Conservation (phyloP, 2,329 filamentous ascomycete genomes). For the Sclerotiophoma versabilis region DNA sequence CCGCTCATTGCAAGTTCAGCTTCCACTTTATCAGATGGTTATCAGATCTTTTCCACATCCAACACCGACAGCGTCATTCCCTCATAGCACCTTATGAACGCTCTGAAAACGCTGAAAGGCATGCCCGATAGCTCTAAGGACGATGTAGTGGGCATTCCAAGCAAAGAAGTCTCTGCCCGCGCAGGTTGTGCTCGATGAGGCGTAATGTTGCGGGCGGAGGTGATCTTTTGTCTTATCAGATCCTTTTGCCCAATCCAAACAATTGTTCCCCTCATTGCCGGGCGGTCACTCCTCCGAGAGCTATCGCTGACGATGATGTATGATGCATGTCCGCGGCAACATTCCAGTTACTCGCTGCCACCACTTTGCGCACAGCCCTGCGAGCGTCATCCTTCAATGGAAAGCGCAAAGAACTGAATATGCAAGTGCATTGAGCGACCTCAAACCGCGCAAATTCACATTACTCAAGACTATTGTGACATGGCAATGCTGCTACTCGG, state of each 20-base stretch:
- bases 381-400: background rate
- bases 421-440: background rate
- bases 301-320: constrained; percentile 24
- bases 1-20: background rate
- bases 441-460: background rate
- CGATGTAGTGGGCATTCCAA: background rate
- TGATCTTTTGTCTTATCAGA: constrained; percentile 43
- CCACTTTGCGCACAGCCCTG: background rate
- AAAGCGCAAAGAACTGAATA: background rate
- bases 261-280: constrained; percentile 22
- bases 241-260: constrained; percentile 21
- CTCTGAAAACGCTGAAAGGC: background rate
- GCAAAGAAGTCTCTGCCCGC: background rate
- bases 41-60: constrained; percentile 3
- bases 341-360: constrained; percentile 8
- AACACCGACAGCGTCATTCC: background rate
- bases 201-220: constrained; percentile 24
- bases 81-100: background rate
- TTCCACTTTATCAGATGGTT: constrained; percentile 15
- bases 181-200: background rate
- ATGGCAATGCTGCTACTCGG: constrained; percentile 5
- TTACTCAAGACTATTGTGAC: background rate
- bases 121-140: too few species aligned
- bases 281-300: constrained; percentile 24
- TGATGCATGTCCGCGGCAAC: constrained; percentile 17